phyloP scores from a whole-genome alignment of 176 grass and related monocot species.

The Hsuehochloa calcarea region DNA sequence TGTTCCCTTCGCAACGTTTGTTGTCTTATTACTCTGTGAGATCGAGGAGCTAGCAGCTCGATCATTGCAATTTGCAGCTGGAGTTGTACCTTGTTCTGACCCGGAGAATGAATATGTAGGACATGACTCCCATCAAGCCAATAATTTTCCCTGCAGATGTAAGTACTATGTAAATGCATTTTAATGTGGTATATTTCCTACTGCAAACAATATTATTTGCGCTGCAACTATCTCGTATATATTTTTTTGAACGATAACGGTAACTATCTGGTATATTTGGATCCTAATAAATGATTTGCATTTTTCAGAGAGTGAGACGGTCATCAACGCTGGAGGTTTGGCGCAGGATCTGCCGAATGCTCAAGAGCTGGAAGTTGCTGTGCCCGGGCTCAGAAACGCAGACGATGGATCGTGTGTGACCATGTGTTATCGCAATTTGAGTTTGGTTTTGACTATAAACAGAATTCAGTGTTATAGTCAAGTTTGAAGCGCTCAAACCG shows the following conservation, averaged over 20 bases:
- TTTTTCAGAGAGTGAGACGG: neutral
- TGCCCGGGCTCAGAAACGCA: too few species aligned
- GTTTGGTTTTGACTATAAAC: too few species aligned
- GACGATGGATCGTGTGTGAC: too few species aligned
- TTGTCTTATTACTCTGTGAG: neutral
- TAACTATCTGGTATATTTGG: neutral
- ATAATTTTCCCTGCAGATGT: constrained; percentile 8
- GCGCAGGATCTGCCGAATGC: neutral
- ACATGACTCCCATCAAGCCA: neutral
- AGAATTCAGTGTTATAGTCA: too few species aligned
- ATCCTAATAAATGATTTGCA: neutral
- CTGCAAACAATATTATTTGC: too few species aligned
- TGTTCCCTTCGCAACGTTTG: neutral
- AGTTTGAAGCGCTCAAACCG: too few species aligned
- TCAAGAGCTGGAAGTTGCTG: neutral
- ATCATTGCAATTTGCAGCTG: neutral
- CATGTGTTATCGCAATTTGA: too few species aligned
- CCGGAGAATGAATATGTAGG: constrained; percentile 1
- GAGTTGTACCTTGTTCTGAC: neutral
- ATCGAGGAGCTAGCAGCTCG: neutral
- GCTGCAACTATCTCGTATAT: too few species aligned
- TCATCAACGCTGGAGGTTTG: neutral
- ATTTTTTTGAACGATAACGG: too few species aligned
- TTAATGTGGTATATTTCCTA: neutral
- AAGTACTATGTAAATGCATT: constrained; percentile 20